A percentile compares a stretch with the other conserved stretches of the same genome.
Evolutionary conservation across 177 flowering plant genomes (phyloP).

Genomic region (Vitis hybrid): DNA sequence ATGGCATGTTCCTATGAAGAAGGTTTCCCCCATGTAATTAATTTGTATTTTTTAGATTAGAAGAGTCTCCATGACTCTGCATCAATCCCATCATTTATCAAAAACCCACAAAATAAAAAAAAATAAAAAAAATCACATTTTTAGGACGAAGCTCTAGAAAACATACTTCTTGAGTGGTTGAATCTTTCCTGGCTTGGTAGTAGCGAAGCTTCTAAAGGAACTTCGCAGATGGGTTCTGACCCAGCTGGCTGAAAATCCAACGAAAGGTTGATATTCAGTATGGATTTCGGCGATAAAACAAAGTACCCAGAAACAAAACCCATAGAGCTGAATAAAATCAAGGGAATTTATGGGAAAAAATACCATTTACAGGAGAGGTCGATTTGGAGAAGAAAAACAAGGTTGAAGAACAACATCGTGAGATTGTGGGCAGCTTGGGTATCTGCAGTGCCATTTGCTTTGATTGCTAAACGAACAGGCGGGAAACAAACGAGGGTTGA

Average conservation of each 20-base stretch:
- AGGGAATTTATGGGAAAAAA: neutral
- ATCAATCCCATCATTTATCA: too few relatives aligned
- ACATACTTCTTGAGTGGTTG: conserved; percentile 49
- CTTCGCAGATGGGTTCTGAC: conserved; percentile 13
- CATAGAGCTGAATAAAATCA: neutral
- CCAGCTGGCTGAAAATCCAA: conserved; percentile 31
- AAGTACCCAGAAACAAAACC: neutral
- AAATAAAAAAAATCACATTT: too few relatives aligned
- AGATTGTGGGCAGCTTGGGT: conserved; percentile 14
- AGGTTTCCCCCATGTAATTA: too few relatives aligned
- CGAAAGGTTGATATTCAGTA: neutral
- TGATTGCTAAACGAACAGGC: too few relatives aligned
- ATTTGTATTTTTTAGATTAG: too few relatives aligned
- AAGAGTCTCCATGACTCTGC: too few relatives aligned
- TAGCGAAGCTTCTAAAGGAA: conserved; percentile 46
- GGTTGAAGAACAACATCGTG: conserved; percentile 8
- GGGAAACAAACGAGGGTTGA: too few relatives aligned
- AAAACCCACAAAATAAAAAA: too few relatives aligned
- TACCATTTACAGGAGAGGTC: conserved; percentile 3
- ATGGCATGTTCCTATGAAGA: too few relatives aligned
- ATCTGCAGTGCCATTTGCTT: conserved; percentile 12
- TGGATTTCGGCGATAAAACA: neutral
- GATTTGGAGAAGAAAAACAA: conserved; percentile 3
- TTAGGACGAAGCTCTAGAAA: neutral
- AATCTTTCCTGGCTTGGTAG: conserved; percentile 34